Evolutionary conservation across 148 eudicot genomes (phyloP), one percentile per base, ranked within the genome.

Genomic region (Rhododendron kiyosumense): DNA sequence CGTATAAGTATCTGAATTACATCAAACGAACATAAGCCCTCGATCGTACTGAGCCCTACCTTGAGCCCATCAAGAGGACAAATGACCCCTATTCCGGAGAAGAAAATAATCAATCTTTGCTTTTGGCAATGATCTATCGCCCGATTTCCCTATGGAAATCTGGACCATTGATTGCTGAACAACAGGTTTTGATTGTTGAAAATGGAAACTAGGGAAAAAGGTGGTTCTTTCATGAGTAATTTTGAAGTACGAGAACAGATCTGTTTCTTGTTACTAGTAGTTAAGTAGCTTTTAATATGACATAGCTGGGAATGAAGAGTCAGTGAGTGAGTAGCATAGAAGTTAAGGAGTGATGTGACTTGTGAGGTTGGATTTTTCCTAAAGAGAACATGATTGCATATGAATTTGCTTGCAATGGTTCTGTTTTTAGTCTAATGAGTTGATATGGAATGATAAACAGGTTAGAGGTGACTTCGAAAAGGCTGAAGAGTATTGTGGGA

Each of bases 401-500:
- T 69, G 15, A 30, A 11, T 28, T 69, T 69, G 13, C 76, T 32
- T 32, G 76, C 75, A 12, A 24, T 38, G 43, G 9, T 13, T 78
- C 13, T 32, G 36, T 41, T 80, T 43, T 32, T 48, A 32, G 48
- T 30, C 32, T 87, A 52, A 34, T 83, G 43, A 13, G 43, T 78
- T 78, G n/a, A 22, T 85, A 54, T 69, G 86, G 65, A 34, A 69
- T 81, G 38, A 38, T 7, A 48, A 48, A 85, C 49, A 88, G 91
- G 92, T 90, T 12, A 61, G 78, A 3, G 89, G 89, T 2, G 90
- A 90, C 76, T 86, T 81, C 28, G 85, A 79, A 13, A 90, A 90
- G 77, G 92, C 92, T 7, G 92, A 86, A 85, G 92, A 90, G 87
- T 90, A 84, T 34, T 90, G 90, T 41, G 88, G 88, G 32, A 85